Evolutionary conservation across 768 basidiomycete species (phyloP).

Genomic region (Rossbeevera mucosa): DNA sequence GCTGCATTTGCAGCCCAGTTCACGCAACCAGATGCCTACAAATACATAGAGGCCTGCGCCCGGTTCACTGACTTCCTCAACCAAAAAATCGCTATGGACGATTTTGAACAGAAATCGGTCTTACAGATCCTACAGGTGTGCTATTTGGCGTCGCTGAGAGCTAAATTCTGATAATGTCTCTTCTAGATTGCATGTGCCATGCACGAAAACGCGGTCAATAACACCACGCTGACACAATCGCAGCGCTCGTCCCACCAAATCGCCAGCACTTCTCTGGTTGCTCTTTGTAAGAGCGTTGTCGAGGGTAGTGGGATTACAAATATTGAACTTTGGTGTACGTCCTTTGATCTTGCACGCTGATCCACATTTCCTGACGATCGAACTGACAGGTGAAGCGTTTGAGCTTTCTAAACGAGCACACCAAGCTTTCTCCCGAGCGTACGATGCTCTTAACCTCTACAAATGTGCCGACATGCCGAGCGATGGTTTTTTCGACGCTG

Average conservation of each 20-base stretch:
- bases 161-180: background rate
- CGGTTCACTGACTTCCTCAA: conserved; percentile 10
- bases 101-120: conserved; percentile 13
- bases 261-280: conserved; percentile 4
- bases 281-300: conserved; percentile 4
- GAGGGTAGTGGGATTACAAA: background rate
- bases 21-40: conserved; percentile 10
- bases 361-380: background rate
- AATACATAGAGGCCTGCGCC: conserved; percentile 8
- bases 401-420: background rate
- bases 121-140: conserved; percentile 20
- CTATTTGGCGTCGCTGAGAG: background rate
- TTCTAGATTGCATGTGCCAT: conserved; percentile 19
- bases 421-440: conserved; percentile 1
- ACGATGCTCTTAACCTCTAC: conserved; percentile 1
- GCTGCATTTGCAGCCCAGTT: conserved; percentile 14
- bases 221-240: background rate
- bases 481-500: background rate
- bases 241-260: conserved; percentile 9
- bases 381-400: conserved; percentile 7
- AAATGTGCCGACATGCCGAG: background rate
- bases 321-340: conserved; percentile 14
- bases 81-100: background rate
- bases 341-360: background rate
- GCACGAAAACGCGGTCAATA: conserved; percentile 23